Conservation (phyloP, 1,284 basidiomycete genomes). For the Ganoderma resinaceum region DNA sequence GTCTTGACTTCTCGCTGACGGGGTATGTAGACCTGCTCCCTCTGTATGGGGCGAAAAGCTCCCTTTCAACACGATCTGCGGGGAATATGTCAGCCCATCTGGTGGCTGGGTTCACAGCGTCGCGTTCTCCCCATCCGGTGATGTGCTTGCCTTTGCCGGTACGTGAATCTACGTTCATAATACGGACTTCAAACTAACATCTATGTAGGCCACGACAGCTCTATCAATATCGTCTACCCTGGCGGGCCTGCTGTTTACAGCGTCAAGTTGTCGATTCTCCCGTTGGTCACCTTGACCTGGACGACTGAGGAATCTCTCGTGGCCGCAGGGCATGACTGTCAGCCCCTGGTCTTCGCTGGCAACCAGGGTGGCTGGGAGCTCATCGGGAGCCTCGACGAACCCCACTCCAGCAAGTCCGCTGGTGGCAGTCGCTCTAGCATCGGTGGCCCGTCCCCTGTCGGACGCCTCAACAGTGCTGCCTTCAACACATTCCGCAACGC, state of each 20-base stretch:
- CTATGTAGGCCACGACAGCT: slow-evolving; percentile 85
- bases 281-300: slow-evolving; percentile 86
- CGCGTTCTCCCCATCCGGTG: slow-evolving; percentile 94
- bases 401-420: slow-evolving; percentile 57
- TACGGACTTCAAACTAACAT: background rate
- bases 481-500: slow-evolving; percentile 97
- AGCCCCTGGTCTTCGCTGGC: slow-evolving; percentile 89
- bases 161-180: slow-evolving; percentile 42
- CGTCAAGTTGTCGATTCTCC: slow-evolving; percentile 80
- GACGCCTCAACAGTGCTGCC: slow-evolving; percentile 91
- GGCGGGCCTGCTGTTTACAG: slow-evolving; percentile 72
- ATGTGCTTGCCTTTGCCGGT: slow-evolving; percentile 93
- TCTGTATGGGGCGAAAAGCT: slow-evolving; percentile 97
- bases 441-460: slow-evolving; percentile 61
- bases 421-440: slow-evolving; percentile 44
- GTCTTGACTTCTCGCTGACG: background rate
- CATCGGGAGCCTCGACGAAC: slow-evolving; percentile 86
- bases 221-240: slow-evolving; percentile 90
- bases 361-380: slow-evolving; percentile 76
- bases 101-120: slow-evolving; percentile 99
- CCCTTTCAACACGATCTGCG: slow-evolving; percentile 97
- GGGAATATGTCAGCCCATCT: slow-evolving; percentile 87
- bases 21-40: slow-evolving; percentile 73
- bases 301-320: slow-evolving; percentile 83
- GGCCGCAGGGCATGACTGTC: slow-evolving; percentile 97